Percentiles rank a stretch among this genome's conserved stretches.
Evolutionary conservation across 1,284 basidiomycete genomes (phyloP).

Genomic region (Ustilago bromivora): DNA sequence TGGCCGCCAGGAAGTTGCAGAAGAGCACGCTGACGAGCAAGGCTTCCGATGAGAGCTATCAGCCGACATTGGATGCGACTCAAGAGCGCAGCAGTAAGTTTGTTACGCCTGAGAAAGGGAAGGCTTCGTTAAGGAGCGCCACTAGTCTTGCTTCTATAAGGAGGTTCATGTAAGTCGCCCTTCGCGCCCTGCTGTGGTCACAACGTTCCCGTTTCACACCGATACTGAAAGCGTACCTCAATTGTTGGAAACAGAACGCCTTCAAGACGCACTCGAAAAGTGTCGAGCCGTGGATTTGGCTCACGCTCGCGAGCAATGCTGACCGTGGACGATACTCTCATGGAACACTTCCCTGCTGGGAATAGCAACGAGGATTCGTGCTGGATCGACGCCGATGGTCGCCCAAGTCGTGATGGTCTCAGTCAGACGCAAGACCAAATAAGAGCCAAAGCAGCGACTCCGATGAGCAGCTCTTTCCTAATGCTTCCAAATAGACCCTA

Average conservation of each 20-base stretch:
- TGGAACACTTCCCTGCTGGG: slow-evolving; percentile 6
- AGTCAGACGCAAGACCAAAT: not conserved
- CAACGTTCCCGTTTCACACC: not conserved
- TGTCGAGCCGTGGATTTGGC: slow-evolving; percentile 20
- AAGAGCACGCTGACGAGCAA: slow-evolving; percentile 24
- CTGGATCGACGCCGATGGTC: slow-evolving; percentile 25
- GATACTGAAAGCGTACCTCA: not conserved
- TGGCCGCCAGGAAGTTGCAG: slow-evolving; percentile 30
- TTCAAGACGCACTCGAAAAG: slow-evolving; percentile 31
- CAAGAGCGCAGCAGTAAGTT: not conserved
- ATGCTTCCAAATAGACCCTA: not conserved
- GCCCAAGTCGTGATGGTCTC: slow-evolving; percentile 17
- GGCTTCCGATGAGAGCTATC: slow-evolving; percentile 24
- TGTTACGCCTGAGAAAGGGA: slow-evolving; percentile 25
- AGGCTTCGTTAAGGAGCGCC: slow-evolving; percentile 16
- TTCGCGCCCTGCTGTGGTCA: not conserved
- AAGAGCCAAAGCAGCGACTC: not conserved
- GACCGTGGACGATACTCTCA: slow-evolving; percentile 15
- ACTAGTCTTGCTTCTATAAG: slow-evolving; percentile 34
- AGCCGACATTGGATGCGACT: slow-evolving; percentile 7
- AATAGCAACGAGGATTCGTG: not conserved
- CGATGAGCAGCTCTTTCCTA: not conserved
- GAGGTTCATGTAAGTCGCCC: slow-evolving; percentile 24
- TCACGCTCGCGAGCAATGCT: slow-evolving; percentile 8
- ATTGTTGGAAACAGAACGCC: slow-evolving; percentile 16